Evolutionary conservation across 192 early-diverging fungal species (phyloP).

Genomic region (Radiomyces spectabilis): DNA sequence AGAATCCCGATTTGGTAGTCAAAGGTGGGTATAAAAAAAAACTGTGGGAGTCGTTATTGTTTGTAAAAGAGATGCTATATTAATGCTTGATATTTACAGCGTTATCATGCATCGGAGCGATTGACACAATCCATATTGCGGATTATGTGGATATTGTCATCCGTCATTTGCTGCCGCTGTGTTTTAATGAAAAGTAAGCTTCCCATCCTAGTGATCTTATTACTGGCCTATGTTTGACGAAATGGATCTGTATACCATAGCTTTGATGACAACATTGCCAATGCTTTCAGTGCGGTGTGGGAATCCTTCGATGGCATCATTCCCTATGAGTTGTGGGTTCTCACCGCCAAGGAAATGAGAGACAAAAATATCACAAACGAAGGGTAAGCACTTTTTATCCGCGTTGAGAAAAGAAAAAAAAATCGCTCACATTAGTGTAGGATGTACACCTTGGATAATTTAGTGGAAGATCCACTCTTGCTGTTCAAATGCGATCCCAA

Average conservation of each 20-base stretch:
- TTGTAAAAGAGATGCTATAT: neutral
- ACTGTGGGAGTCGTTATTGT: too few relatives aligned
- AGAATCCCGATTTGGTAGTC: neutral
- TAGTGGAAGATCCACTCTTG: conserved; percentile 49
- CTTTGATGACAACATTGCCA: neutral
- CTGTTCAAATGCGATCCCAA: conserved; percentile 45
- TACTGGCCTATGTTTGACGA: neutral
- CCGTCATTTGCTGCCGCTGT: conserved; percentile 3
- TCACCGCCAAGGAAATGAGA: conserved; percentile 18
- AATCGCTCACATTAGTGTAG: too few relatives aligned
- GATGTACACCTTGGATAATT: conserved; percentile 9
- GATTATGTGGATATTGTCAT: conserved; percentile 5
- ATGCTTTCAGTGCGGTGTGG: conserved; percentile 28
- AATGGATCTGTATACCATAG: too few relatives aligned
- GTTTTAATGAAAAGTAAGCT: conserved; percentile 18
- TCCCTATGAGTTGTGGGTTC: conserved; percentile 24
- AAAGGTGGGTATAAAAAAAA: neutral
- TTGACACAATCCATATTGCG: conserved; percentile 3
- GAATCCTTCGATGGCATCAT: conserved; percentile 20
- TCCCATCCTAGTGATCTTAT: too few relatives aligned
- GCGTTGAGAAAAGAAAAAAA: too few relatives aligned
- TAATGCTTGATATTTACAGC: neutral
- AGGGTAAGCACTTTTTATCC: too few relatives aligned
- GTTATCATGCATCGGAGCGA: conserved; percentile 7
- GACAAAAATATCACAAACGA: too few relatives aligned